Percentiles rank a stretch among this genome's conserved stretches.
Conservation (phyloP, 1,284 basidiomycete genomes). For the Sporisorium iseilematis-ciliati region DNA sequence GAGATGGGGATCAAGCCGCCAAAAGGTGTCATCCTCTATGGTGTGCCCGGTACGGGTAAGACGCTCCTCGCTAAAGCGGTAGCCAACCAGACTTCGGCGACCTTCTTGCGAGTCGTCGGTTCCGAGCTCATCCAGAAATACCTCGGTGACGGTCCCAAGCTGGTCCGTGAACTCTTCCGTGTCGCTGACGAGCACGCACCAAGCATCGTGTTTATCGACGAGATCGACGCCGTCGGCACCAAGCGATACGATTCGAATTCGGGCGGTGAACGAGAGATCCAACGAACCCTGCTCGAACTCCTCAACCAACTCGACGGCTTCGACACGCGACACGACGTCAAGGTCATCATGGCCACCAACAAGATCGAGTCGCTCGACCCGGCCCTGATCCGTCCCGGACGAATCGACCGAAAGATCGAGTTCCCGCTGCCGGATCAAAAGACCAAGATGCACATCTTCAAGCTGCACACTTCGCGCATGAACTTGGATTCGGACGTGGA, state of each 20-base stretch:
- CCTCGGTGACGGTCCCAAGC: conserved; percentile 83
- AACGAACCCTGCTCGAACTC: conserved; percentile 71
- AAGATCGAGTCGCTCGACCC: conserved; percentile 95
- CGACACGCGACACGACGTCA: conserved; percentile 98
- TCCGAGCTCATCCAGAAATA: conserved; percentile 99
- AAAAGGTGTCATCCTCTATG: conserved; percentile 98
- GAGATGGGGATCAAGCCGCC: conserved; percentile 99
- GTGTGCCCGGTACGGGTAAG: conserved; percentile 98
- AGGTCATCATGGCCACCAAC: conserved; percentile 87
- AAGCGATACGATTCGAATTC: conserved; percentile 72
- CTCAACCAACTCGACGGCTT: conserved; percentile 91
- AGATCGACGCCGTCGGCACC: conserved; percentile 72
- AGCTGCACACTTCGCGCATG: conserved; percentile 96
- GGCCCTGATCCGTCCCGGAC: conserved; percentile 96
- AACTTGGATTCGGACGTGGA: conserved; percentile 91
- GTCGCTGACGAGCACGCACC: conserved; percentile 72
- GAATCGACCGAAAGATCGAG: conserved; percentile 95
- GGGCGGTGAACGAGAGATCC: conserved; percentile 72
- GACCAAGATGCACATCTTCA: conserved; percentile 85
- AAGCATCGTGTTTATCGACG: conserved; percentile 72
- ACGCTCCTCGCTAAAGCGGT: conserved; percentile 98
- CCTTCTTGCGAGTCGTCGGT: conserved; percentile 96
- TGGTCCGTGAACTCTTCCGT: conserved; percentile 72
- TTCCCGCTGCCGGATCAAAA: conserved; percentile 69
- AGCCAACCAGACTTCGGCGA: conserved; percentile 98